Base-by-base conservation (phyloP, 257 asterid genomes). In the Gentiana dahurica region DNA sequence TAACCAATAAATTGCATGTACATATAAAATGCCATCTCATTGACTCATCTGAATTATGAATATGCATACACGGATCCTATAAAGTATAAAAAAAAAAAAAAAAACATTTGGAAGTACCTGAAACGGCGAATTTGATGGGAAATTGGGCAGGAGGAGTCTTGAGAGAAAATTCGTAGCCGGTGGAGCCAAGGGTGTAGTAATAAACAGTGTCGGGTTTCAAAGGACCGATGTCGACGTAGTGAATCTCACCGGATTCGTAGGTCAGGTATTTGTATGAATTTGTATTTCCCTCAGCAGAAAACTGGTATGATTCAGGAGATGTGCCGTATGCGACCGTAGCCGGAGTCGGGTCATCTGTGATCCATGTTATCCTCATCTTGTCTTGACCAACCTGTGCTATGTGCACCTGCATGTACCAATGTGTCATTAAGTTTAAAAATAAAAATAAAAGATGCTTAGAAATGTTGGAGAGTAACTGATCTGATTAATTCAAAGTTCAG, bases 141-240 rank as follows among this genome's bases (percentile, higher is more conserved):
- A 71, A 70, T 35, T 46, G 43, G 2, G 77, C 24, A 0, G 93
- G 93, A 1, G 95, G 88, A 12, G 95, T 87, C 71, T 72, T 79
- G 80, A 86, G 78, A 49, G 46, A 60, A 67, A 74, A 62, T 57
- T 78, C 78, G 0, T 79, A 80, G 46, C 79, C 59, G 12, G 81
- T 41, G 2, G 39, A 34, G 36, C 84, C 82, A 35, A 84, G 79
- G 32, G 70, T 73, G 58, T 86, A 83, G 66, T 69, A 86, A 38
- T 86, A 86, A 0, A 49, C 10, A 0, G 92, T 86, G 74, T 68
- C 54, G 4, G 94, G 83, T 36, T 49, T 65, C 66, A 89, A 62
- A 3, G 94, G 95, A 6, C 97, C 97, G 34, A 89, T 78, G 51
- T 79, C 64, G 11, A 69, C 95, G 12, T 86, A 51, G 45, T 89